Evolutionary conservation across 2,329 filamentous ascomycete genomes (phyloP).

Genomic region (Phialophora chinensis): DNA sequence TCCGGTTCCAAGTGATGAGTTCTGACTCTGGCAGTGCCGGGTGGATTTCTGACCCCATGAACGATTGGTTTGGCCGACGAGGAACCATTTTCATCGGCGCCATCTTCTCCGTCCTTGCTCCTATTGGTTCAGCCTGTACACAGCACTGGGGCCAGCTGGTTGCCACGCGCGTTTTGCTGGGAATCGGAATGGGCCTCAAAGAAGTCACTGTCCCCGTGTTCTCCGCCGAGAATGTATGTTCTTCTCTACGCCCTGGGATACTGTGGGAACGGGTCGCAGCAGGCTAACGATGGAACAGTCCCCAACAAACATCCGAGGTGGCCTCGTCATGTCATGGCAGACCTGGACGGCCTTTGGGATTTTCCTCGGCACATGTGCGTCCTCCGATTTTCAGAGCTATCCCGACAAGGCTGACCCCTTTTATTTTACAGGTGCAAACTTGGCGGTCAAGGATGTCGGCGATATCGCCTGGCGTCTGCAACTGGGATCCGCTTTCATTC

Average conservation of each 20-base stretch:
- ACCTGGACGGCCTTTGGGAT: conserved; percentile 57
- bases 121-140: conserved; percentile 68
- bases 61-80: conserved; percentile 64
- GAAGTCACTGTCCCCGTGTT: conserved; percentile 59
- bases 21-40: conserved; percentile 57
- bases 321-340: conserved; percentile 63
- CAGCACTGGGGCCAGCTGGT: conserved; percentile 66
- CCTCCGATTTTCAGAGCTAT: background rate
- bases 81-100: conserved; percentile 69
- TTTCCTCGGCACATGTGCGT: conserved; percentile 37
- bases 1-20: conserved; percentile 6
- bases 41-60: conserved; percentile 71
- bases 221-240: conserved; percentile 55
- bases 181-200: conserved; percentile 49
- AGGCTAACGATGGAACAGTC: conserved; percentile 37
- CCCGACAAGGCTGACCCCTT: background rate
- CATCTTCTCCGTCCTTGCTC: conserved; percentile 69
- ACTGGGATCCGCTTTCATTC: conserved; percentile 55
- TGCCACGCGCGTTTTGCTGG: conserved; percentile 59
- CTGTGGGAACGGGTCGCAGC: background rate
- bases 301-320: conserved; percentile 60
- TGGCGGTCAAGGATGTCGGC: conserved; percentile 50
- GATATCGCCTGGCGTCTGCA: conserved; percentile 53
- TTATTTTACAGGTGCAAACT: conserved; percentile 46
- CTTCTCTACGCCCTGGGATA: background rate